Evolutionary conservation across 1,284 basidiomycete genomes (phyloP), one percentile per base, ranked within the genome.

Genomic region (Hemileia vastatrix): DNA sequence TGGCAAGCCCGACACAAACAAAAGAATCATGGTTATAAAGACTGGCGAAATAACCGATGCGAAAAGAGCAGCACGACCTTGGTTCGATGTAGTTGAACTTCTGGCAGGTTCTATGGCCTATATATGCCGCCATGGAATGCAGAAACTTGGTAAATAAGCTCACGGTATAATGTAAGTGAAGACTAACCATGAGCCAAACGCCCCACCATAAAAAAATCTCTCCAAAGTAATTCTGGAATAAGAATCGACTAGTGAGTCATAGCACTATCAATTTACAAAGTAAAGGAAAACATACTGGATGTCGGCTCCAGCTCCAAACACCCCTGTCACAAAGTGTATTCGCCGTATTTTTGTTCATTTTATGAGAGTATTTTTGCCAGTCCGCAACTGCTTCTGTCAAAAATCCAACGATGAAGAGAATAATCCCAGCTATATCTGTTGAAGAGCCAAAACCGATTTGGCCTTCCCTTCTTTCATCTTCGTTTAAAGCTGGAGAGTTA

Each of bases 1-100:
- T 0, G 86, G 86, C 15, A 88, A 71, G 2, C 86, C 86, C 2
- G 84, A 86, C 2, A 79, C 82, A 74, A 86, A 86, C 75, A 84
- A 79, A 6, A 86, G 77, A 15, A 72, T 65, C 15, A 67, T 53
- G 62, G 71, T 70, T 59, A 71, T 73, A 66, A 73, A 70, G 59
- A 72, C 55, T 0, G 72, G 72, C 36, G 71, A 72, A 40, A 73
- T 66, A 61, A 71, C 66, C 18, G 68, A 67, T 24, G 63, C 72
- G 32, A n/a, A n/a, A n/a, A n/a, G n/a, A n/a, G n/a, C n/a, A n/a
- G n/a, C n/a, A n/a, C n/a, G n/a, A n/a, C n/a, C n/a, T n/a, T n/a
- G n/a, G n/a, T n/a, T n/a, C n/a, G n/a, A n/a, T n/a, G n/a, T n/a
- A n/a, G n/a, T n/a, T n/a, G n/a, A n/a, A n/a, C n/a, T n/a, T n/a